A percentile compares a stretch with the other conserved stretches of the same genome.
These are phyloP conservation scores for Xerocomus spinulosus DNA, from an alignment of 768 basidiomycete genomes.

Conservation along the genomic window DNA sequence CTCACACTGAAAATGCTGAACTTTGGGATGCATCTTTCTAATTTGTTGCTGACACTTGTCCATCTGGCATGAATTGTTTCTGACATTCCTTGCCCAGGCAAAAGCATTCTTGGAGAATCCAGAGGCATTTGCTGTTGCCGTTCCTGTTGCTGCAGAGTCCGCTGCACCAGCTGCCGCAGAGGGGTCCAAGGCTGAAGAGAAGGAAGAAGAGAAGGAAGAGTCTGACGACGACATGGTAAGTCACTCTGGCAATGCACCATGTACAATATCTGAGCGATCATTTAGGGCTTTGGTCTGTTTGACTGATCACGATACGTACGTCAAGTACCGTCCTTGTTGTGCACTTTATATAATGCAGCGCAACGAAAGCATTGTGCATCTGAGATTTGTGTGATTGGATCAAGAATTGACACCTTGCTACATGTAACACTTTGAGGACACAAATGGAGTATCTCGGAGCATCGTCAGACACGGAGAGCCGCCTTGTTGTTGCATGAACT, in stretches of 20 bases:
- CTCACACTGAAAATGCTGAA: constrained; percentile 88
- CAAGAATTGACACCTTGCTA: no score
- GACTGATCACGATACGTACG: constrained; percentile 44
- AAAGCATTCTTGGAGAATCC: constrained; percentile 98
- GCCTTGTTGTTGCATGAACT: no score
- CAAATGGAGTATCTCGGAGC: constrained; percentile 14
- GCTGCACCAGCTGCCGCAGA: constrained; percentile 52
- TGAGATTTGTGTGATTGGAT: constrained; percentile 5
- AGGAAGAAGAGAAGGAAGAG: constrained; percentile 80
- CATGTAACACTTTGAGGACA: no score
- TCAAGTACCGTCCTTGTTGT: constrained; percentile 12
- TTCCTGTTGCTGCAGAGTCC: constrained; percentile 53
- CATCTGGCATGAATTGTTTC: background rate
- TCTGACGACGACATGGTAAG: constrained; percentile 88
- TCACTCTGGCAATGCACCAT: background rate
- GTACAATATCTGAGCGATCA: constrained; percentile 2
- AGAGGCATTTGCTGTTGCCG: constrained; percentile 89
- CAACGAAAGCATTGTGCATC: constrained; percentile 13
- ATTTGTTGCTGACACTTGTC: constrained; percentile 28
- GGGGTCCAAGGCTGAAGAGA: constrained; percentile 61
- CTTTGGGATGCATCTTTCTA: constrained; percentile 37
- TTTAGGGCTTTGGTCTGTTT: constrained; percentile 90
- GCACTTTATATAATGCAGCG: constrained; percentile 22
- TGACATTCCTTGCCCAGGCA: constrained; percentile 45
- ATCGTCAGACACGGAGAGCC: no score